Conservation (phyloP, 495 filamentous ascomycete genomes). For the Neurospora intermedia region DNA sequence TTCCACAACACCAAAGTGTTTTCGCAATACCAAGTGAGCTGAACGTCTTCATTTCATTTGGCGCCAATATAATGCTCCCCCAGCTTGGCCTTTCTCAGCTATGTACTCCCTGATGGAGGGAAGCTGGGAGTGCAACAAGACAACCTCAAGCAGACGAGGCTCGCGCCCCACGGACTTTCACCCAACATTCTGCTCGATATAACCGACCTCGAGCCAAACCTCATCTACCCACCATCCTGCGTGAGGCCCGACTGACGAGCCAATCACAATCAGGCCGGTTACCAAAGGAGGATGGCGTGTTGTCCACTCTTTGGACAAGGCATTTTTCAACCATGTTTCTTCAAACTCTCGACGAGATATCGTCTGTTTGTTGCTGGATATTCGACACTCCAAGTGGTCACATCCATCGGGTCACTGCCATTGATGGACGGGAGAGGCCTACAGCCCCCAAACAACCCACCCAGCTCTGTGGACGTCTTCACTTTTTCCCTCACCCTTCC, state of each 20-base stretch:
- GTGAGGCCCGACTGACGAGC: not conserved
- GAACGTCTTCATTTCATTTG: no score
- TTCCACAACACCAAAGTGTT: no score
- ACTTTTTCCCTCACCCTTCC: not conserved
- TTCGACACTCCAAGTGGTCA: not conserved
- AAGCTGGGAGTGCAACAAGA: no score
- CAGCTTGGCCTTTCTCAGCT: no score
- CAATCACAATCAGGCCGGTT: not conserved
- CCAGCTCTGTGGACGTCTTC: not conserved
- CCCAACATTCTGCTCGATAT: not conserved
- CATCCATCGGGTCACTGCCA: not conserved
- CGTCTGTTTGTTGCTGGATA: not conserved
- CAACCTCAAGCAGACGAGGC: no score
- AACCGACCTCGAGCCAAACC: not conserved
- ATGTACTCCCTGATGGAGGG: no score
- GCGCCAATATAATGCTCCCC: no score
- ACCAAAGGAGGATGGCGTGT: not conserved
- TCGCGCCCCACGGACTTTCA: not conserved
- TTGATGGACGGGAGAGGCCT: not conserved
- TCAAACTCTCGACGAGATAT: not conserved
- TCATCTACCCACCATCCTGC: not conserved
- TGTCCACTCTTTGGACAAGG: not conserved
- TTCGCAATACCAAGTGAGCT: no score
- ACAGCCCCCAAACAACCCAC: not conserved
- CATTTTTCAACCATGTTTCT: not conserved